These are phyloP conservation scores for Phoma sp. DNA, from an alignment of 2,329 filamentous ascomycete species.

Conservation along the genomic window DNA sequence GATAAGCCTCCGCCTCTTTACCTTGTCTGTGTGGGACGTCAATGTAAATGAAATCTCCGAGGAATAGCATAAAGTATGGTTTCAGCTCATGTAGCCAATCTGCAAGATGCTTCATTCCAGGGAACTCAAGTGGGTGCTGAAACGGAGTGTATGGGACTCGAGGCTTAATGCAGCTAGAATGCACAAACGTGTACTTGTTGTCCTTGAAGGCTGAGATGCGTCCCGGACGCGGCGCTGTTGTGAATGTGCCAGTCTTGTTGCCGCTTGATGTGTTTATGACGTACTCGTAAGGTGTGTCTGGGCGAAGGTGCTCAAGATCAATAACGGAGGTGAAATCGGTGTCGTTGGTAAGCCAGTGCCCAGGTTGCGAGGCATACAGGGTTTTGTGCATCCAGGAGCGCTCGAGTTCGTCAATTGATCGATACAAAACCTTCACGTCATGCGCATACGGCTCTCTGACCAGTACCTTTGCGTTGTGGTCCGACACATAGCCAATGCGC, in stretches of 20 bases:
- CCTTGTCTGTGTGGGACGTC: slow-evolving; percentile 87
- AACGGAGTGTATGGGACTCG: slow-evolving; percentile 87
- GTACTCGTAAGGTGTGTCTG: slow-evolving; percentile 82
- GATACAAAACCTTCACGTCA: slow-evolving; percentile 60
- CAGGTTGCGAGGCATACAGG: slow-evolving; percentile 38
- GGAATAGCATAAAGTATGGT: slow-evolving; percentile 73
- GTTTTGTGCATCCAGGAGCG: slow-evolving; percentile 43
- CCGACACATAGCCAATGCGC: slow-evolving; percentile 84
- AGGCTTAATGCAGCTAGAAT: slow-evolving; percentile 90
- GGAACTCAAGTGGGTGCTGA: slow-evolving; percentile 81
- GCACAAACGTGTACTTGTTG: slow-evolving; percentile 85
- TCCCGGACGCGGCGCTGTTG: slow-evolving; percentile 74
- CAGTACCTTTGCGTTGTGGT: slow-evolving; percentile 77
- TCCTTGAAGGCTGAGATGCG: slow-evolving; percentile 62
- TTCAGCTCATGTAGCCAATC: slow-evolving; percentile 72
- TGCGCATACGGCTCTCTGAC: slow-evolving; percentile 80
- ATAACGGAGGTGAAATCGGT: slow-evolving; percentile 84
- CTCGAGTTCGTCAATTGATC: slow-evolving; percentile 34
- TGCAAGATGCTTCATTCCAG: slow-evolving; percentile 78
- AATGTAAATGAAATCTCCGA: slow-evolving; percentile 88
- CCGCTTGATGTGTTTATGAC: slow-evolving; percentile 70
- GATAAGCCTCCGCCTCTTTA: slow-evolving; percentile 74
- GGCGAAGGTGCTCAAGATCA: slow-evolving; percentile 68
- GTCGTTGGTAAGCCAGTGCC: slow-evolving; percentile 66
- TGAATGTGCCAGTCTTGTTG: slow-evolving; percentile 83